A percentile compares a stretch with the other conserved stretches of the same genome.
These are phyloP conservation scores for Trichomonascus vanleenenianus DNA, from an alignment of 805 yeast species.

Conservation along the genomic window DNA sequence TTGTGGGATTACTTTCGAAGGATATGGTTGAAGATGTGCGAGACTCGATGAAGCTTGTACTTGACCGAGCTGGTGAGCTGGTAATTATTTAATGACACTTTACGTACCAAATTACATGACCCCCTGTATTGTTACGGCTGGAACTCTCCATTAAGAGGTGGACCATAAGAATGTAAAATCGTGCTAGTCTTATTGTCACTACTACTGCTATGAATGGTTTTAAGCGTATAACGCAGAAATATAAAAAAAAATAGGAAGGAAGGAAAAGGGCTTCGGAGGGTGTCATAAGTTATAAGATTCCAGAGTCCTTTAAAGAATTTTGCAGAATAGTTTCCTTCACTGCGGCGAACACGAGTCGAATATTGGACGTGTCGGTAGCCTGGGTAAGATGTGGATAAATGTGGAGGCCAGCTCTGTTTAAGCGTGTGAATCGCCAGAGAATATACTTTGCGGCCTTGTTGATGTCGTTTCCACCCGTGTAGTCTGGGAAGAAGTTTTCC, in stretches of 20 bases:
- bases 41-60: conserved; percentile 26
- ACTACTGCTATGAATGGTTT: not conserved
- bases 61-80: conserved; percentile 44
- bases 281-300: conserved; percentile 52
- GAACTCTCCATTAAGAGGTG: not conserved
- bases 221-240: no score
- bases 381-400: conserved; percentile 86
- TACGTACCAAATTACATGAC: not conserved
- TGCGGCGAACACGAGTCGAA: conserved; percentile 77
- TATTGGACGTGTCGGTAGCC: conserved; percentile 89
- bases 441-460: conserved; percentile 89
- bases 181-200: not conserved
- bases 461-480: conserved; percentile 82
- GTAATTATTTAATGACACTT: conserved; percentile 3
- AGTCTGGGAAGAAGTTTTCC: conserved; percentile 80
- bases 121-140: not conserved
- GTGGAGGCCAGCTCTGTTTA: conserved; percentile 72
- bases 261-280: not conserved
- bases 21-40: conserved; percentile 31
- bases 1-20: conserved; percentile 28
- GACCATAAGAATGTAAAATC: no score
- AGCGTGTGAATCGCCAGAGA: conserved; percentile 80
- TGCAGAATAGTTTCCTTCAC: conserved; percentile 74
- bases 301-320: conserved; percentile 68
- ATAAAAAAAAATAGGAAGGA: no score